Conservation (phyloP, 495 filamentous ascomycete species). For the Penicillium maclennaniae region DNA sequence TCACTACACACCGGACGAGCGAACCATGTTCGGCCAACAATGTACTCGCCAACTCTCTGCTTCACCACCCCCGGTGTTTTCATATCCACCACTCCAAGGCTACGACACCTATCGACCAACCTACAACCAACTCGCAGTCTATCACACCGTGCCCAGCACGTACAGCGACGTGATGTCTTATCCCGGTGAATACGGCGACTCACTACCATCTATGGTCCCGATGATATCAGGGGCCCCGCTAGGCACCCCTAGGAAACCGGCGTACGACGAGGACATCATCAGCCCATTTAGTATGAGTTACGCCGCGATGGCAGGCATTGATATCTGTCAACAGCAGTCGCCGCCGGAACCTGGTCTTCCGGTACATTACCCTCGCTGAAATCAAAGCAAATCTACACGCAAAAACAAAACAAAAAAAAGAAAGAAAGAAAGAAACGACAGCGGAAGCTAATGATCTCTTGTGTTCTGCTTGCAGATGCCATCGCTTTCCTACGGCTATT, state of each 20-base stretch:
- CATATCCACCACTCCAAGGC: conserved; percentile 63
- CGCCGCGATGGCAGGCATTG: conserved; percentile 69
- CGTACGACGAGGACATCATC: conserved; percentile 61
- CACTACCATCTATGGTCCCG: conserved; percentile 61
- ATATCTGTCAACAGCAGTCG: conserved; percentile 50
- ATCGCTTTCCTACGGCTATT: conserved; percentile 76
- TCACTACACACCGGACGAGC: conserved; percentile 44
- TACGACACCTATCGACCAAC: conserved; percentile 64
- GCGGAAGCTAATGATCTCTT: conserved; percentile 24
- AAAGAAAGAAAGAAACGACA: not conserved
- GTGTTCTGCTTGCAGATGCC: conserved; percentile 61
- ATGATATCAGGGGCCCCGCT: conserved; percentile 54
- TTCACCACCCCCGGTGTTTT: conserved; percentile 70
- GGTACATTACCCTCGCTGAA: conserved; percentile 41
- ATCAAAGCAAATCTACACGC: not conserved
- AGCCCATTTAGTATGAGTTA: conserved; percentile 75
- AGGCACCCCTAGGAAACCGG: conserved; percentile 24
- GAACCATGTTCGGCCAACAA: conserved; percentile 60
- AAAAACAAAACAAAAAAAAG: no score
- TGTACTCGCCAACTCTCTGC: conserved; percentile 67
- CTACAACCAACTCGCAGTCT: conserved; percentile 60
- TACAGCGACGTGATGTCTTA: conserved; percentile 52
- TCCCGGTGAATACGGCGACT: conserved; percentile 61
- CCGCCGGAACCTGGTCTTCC: conserved; percentile 33
- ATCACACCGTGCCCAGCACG: conserved; percentile 57